Base-by-base conservation (phyloP, 2,329 filamentous ascomycete genomes). In the Pyricularia sp. region DNA sequence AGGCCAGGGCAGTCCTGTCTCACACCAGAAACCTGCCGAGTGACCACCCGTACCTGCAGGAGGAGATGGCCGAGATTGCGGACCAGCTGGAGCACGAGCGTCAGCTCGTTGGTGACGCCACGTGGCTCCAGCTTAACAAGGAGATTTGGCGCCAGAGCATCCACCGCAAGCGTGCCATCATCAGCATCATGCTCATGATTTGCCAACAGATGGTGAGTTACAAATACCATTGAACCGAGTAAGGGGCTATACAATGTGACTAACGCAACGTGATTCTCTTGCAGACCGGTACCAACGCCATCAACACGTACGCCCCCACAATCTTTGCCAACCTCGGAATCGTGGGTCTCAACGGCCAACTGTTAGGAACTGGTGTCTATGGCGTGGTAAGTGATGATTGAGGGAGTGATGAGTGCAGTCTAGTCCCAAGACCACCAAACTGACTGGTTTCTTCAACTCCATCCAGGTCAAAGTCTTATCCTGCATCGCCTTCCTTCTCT, bases 261-360 rank as follows among this genome's bases (percentile, higher is more conserved):
- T 55, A 28, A 66, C 33, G 9, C 10, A 7, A 14, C 17, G 14
- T 6, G 42, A n/a, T 50, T 20, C 3, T n/a, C 10, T 20, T 42
- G 9, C 6, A 66, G 65, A 61, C 14, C 17, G 36, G 87, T 1
- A 88, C 88, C 75, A 90, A 90, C 73, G 87, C 87, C 4, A 85
- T 88, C 76, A 90, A 89, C 78, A 89, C 89, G 76, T 88, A 87
- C 74, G 82, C 81, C 0, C 87, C 88, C 0, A 87, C 84, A 1
- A 85, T 90, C n/a, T 91, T 91, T 79, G 81, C 82, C 71, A 85
- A 83, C 23, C 85, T 91, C 63, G 88, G 88, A 28, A 81, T 90
- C 68, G 80, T 74, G 1, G 86, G 87, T 4, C 85, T 85, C 4
- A 85, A 83, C 74, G 84, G 83, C 2, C 80, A 81, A 26, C 83